phyloP scores from a whole-genome alignment of 2,329 filamentous ascomycete species.

The Scortechinia acanthostroma region DNA sequence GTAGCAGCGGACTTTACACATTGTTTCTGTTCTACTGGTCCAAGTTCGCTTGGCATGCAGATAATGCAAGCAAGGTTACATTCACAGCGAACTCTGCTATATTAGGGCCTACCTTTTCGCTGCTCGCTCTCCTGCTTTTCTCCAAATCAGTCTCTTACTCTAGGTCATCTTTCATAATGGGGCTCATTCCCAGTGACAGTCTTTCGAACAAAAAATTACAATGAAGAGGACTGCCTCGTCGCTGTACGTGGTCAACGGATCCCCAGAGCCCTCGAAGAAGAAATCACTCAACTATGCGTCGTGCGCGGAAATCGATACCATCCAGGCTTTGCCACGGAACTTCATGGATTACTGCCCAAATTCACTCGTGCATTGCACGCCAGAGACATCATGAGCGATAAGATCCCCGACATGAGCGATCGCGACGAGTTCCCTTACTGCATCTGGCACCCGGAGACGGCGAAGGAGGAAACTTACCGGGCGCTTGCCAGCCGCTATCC shows the following conservation, averaged over 20 bases:
- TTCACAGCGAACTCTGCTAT: too few species aligned
- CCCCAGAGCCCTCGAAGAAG: neutral
- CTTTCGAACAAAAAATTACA: too few species aligned
- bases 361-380: conserved; percentile 13
- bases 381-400: conserved; percentile 17
- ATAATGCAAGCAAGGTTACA: too few species aligned
- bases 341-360: neutral
- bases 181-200: too few species aligned
- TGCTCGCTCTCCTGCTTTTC: too few species aligned
- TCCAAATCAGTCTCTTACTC: too few species aligned
- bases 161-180: too few species aligned
- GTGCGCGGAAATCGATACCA: neutral
- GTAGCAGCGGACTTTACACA: too few species aligned
- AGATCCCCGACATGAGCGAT: conserved; percentile 13
- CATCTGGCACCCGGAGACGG: conserved; percentile 24
- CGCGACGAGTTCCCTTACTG: conserved; percentile 20
- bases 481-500: conserved; percentile 18
- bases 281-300: neutral
- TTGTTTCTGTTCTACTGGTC: too few species aligned
- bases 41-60: too few species aligned
- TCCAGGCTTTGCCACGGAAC: neutral
- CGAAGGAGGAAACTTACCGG: conserved; percentile 22
- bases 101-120: too few species aligned
- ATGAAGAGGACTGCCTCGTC: too few species aligned
- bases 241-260: neutral